Conservation (phyloP, 1,284 basidiomycete genomes). For the Tilletia caries region DNA sequence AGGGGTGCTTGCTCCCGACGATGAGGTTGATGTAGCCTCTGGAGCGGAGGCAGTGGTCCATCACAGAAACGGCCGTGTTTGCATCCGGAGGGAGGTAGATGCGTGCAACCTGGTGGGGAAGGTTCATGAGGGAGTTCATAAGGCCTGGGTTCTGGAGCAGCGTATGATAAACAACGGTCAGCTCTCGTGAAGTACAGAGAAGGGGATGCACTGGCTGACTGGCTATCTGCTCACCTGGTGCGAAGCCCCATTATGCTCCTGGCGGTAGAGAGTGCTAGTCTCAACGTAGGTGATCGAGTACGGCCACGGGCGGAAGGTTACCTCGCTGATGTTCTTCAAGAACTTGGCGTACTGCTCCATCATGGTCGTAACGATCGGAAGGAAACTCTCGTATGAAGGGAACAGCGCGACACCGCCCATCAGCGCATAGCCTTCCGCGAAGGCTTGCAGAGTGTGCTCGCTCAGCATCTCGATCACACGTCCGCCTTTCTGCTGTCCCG, state of each 20-base stretch:
- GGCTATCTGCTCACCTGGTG: slow-evolving; percentile 56
- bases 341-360: slow-evolving; percentile 74
- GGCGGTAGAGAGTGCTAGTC: slow-evolving; percentile 75
- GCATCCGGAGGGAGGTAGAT: slow-evolving; percentile 87
- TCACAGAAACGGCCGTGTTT: slow-evolving; percentile 71
- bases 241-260: slow-evolving; percentile 60
- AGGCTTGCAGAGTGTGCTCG: slow-evolving; percentile 82
- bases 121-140: slow-evolving; percentile 73
- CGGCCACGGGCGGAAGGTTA: slow-evolving; percentile 68
- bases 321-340: slow-evolving; percentile 68
- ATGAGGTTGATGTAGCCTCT: slow-evolving; percentile 81
- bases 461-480: slow-evolving; percentile 81
- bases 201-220: too few relatives aligned
- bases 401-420: slow-evolving; percentile 74
- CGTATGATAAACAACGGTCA: too few relatives aligned
- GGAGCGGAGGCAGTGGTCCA: slow-evolving; percentile 74
- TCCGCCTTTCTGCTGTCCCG: slow-evolving; percentile 65
- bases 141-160: slow-evolving; percentile 68
- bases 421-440: slow-evolving; percentile 78
- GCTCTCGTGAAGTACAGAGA: neutral
- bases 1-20: slow-evolving; percentile 69
- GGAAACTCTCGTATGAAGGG: slow-evolving; percentile 82
- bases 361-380: slow-evolving; percentile 62
- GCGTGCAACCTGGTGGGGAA: slow-evolving; percentile 70
- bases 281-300: slow-evolving; percentile 80